Evolutionary conservation across 2,329 filamentous ascomycete species (phyloP), one percentile per base, ranked within the genome.

Genomic region (Fusarium praegraminearum): DNA sequence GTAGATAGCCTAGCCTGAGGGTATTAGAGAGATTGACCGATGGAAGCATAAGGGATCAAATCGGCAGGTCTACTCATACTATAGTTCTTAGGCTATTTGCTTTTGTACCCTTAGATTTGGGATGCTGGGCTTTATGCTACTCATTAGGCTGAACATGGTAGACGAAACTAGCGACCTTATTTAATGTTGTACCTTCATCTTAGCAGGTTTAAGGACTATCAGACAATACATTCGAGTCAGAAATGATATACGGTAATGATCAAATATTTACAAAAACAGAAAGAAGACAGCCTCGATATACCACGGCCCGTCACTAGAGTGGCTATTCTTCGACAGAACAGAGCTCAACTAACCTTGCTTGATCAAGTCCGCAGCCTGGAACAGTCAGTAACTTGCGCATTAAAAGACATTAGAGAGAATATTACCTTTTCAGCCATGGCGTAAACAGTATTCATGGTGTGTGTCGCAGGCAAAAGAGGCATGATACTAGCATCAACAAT

Each of bases 401-500:
- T 13, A 0, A 3, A 1, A 6, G 3, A 13, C 33, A 1, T 5
- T 3, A 5, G 6, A 9, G 5, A 1, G 1, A 2, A 1, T 7
- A 47, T 44, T 62, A 67, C 76, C 65, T 72, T 78, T 45, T 78
- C 77, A 12, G 70, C 75, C 45, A 78, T 62, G 5, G 74, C 73
- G 58, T 75, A 76, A 1, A 75, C 73, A 2, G 75, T 76, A 2
- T 68, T 62, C 69, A 75, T 76, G 3, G 73, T 74, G 11, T 75
- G 72, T 5, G 73, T 58, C 5, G 68, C 70, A 8, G 75, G 68
- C 8, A 73, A 57, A 11, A 76, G 54, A 24, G 75, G 75, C 32
- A 76, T 76, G 16, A 76, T 65, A 36, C 74, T 75, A 1, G 73
- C 72, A 62, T 82, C 80, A 1, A 84, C 82, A 15, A 85, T 81